Base-by-base conservation (phyloP, 495 filamentous ascomycete species). In the Annulohypoxylon nitens region DNA sequence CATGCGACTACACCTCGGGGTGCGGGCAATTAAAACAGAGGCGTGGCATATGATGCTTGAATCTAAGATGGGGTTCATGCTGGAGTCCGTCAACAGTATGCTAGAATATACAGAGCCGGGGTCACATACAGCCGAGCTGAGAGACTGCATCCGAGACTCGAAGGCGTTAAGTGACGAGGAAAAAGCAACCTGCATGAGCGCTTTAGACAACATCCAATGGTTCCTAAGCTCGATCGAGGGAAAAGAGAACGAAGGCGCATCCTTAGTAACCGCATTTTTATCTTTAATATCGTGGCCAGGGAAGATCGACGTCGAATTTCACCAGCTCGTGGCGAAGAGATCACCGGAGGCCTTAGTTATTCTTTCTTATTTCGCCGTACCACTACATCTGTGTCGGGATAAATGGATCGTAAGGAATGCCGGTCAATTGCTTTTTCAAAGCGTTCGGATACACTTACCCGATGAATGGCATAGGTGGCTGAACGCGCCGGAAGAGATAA, bases 381-480 rank as follows among this genome's bases (percentile, higher is more conserved):
- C 50, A 34, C 30, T 74, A 2, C 65, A 74, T 16, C 33, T 66
- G 2, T 74, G 65, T 8, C 65, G 66, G 43, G 37, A 66, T 25
- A 25, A 69, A 53, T 74, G 71, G 71, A 39, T 74, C 33, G 57
- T 74, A 18, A 55, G 50, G 16, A 36, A 50, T 16, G 20, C 66
- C 36, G 71, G 71, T 2, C 65, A 47, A 11, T 39, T 69, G 4
- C 26, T 74, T 9, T 25, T 66, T 26, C 66, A 55, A 0, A 69
- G 61, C 7, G 51, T 74, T 1, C 71, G 71, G 25, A 8, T 74
- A n/a, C 66, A 69, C 14, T 25, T 74, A 25, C 66, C 69, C 41
- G 55, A 58, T 8, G 39, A 55, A 55, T 69, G 66, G 65, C 71
- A 74, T n/a, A 36, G 10, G 36, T 74, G 71, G 71, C 55, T 74